phyloP scores from a whole-genome alignment of 176 grass and related monocot species.

The Triticum aestivum region IWGSC_CS_RefSeq_v2.1 NC_057802.1:12671462-12671961 shows the following conservation, averaged over 20 bases:
- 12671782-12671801: background rate
- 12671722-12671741: background rate
- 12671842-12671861: background rate
- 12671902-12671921: background rate
- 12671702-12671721: rapidly evolving
- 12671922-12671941: background rate
- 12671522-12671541: no score
- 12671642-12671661: no score
- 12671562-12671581: no score
- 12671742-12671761: background rate
- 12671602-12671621: no score
- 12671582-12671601: no score
- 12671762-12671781: background rate
- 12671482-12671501: no score
- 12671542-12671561: no score
- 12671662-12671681: background rate
- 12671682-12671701: conserved; percentile 1
- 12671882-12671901: background rate
- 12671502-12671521: no score
- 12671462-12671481: no score
- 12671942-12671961: conserved; percentile 13
- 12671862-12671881: background rate
- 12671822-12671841: conserved; percentile 27
- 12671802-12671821: background rate
- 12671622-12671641: no score